These are phyloP conservation scores for Simmondsia chinensis DNA, from an alignment of 148 eudicot species.

Conservation along the genomic window DNA sequence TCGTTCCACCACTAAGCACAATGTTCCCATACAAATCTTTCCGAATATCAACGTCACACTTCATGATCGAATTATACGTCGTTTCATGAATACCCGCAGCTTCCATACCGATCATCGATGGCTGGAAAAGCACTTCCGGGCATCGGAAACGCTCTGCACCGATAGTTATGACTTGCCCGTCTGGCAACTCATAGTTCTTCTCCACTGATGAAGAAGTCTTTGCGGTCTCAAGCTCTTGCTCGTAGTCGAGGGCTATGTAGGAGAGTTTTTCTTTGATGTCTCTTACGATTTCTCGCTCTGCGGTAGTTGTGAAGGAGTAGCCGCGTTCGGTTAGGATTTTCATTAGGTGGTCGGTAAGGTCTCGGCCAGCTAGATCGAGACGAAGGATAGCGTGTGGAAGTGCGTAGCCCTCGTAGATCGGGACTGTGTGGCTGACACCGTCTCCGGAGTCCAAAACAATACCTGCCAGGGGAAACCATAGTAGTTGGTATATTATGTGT, in stretches of 20 bases:
- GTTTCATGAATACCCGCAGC: constrained; percentile 53
- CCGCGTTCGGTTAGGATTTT: constrained; percentile 50
- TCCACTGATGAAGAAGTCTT: constrained; percentile 55
- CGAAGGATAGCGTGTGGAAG: constrained; percentile 50
- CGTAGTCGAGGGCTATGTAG: constrained; percentile 49
- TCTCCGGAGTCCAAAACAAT: constrained; percentile 47
- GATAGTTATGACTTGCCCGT: constrained; percentile 53
- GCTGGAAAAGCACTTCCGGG: constrained; percentile 68
- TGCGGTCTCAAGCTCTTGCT: constrained; percentile 50
- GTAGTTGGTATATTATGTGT: too few relatives aligned
- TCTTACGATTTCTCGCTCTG: constrained; percentile 59
- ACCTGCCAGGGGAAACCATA: constrained; percentile 23
- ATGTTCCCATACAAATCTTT: constrained; percentile 41
- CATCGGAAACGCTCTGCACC: constrained; percentile 64
- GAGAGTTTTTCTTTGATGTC: constrained; percentile 49
- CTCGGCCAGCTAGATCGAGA: constrained; percentile 56
- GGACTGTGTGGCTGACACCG: constrained; percentile 53
- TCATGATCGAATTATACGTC: constrained; percentile 38
- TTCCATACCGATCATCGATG: constrained; percentile 63
- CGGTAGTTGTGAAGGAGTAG: constrained; percentile 43
- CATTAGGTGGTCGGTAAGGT: constrained; percentile 49
- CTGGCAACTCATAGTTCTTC: constrained; percentile 59
- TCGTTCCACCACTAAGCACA: constrained; percentile 55
- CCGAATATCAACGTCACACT: constrained; percentile 45
- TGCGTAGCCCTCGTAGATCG: constrained; percentile 40